These are phyloP conservation scores for Silene coronaria DNA, from an alignment of 179 eudicot genomes.

Conservation along the genomic window DNA sequence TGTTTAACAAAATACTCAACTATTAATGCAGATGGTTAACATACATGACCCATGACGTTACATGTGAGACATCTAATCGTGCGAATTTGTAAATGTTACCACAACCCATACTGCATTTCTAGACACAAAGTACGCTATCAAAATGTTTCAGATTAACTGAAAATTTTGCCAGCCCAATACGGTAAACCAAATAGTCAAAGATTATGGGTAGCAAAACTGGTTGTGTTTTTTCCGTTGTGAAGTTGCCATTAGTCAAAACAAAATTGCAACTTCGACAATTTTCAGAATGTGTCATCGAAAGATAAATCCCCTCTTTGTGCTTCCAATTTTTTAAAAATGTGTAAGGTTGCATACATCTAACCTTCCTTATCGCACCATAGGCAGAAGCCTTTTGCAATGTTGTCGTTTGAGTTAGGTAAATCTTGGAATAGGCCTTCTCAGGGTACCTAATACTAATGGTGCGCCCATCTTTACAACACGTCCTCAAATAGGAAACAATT, in stretches of 20 bases:
- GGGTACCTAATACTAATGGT: neutral
- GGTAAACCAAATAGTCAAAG: neutral
- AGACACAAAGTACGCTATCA: neutral
- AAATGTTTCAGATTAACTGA: neutral
- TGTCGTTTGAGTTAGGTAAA: neutral
- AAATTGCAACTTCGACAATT: neutral
- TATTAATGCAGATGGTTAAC: too few relatives aligned
- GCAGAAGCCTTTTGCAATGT: neutral
- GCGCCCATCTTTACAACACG: neutral
- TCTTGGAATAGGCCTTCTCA: neutral
- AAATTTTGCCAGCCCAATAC: neutral
- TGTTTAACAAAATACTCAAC: too few relatives aligned
- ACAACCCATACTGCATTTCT: neutral
- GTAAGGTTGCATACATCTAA: neutral
- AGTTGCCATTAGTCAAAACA: neutral
- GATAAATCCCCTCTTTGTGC: neutral
- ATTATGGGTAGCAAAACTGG: neutral
- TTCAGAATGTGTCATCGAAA: neutral
- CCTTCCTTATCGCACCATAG: neutral
- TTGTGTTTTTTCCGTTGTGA: neutral
- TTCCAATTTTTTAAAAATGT: neutral
- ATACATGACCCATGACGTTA: too few relatives aligned
- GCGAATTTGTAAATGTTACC: neutral
- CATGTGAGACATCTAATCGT: neutral
- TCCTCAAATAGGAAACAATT: neutral